These are phyloP conservation scores for Nitzschia sp. DNA, from an alignment of 108 stramenopile genomes.

Conservation along the genomic window DNA sequence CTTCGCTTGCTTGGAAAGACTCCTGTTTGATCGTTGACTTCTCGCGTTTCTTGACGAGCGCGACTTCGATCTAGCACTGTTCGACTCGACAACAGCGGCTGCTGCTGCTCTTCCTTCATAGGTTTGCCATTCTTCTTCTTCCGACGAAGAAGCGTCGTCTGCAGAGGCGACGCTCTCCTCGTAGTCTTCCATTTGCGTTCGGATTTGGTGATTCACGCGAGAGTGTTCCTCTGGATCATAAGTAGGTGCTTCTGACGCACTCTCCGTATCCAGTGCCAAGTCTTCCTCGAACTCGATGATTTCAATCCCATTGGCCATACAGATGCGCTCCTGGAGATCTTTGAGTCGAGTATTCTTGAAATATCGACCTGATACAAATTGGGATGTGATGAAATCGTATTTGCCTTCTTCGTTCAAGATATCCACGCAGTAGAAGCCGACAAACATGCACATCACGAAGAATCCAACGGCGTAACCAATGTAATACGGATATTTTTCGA, in stretches of 20 bases:
- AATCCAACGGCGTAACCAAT: constrained; percentile 12
- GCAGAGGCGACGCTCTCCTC: too few species aligned
- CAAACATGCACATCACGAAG: constrained; percentile 7
- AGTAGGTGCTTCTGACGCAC: not conserved
- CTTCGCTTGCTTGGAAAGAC: too few species aligned
- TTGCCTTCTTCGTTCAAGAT: constrained; percentile 7
- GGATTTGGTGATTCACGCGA: not conserved
- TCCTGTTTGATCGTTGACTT: too few species aligned
- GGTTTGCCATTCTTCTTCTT: too few species aligned
- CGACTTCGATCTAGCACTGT: too few species aligned
- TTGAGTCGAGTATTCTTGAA: not conserved
- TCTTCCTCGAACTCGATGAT: not conserved
- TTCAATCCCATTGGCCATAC: not conserved
- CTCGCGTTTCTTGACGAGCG: too few species aligned
- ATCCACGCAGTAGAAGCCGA: constrained; percentile 13
- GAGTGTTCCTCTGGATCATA: not conserved
- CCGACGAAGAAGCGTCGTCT: too few species aligned
- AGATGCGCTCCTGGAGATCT: not conserved
- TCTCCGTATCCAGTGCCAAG: not conserved
- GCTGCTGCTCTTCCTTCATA: too few species aligned
- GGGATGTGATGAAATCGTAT: not conserved
- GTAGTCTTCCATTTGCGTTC: not conserved
- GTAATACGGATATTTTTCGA: constrained; percentile 7
- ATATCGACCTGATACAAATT: not conserved
- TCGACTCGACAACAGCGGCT: too few species aligned